These are phyloP conservation scores for Termitomyces sp. DNA, from an alignment of 768 basidiomycete species.

Conservation along the genomic window DNA sequence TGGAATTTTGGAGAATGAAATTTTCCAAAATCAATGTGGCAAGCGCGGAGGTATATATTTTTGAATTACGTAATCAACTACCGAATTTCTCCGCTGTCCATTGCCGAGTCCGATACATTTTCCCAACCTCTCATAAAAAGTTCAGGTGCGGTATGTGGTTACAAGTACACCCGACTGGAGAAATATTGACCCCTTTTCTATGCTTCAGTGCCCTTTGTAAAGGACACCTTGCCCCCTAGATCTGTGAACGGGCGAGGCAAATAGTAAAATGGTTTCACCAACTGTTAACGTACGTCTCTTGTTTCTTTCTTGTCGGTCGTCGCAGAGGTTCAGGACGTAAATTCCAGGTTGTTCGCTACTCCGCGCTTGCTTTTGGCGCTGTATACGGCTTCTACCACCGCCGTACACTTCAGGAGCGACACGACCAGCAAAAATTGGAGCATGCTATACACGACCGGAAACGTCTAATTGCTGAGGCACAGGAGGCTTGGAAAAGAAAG, in stretches of 20 bases:
- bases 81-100: constrained; percentile 40
- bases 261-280: constrained; percentile 63
- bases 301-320: background rate
- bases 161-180: background rate
- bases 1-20: no score
- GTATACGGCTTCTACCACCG: constrained; percentile 92
- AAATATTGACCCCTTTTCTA: background rate
- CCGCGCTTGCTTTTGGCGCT: constrained; percentile 83
- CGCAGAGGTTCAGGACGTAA: background rate
- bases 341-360: constrained; percentile 86
- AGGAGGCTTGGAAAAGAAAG: constrained; percentile 87
- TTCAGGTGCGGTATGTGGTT: constrained; percentile 25
- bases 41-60: background rate
- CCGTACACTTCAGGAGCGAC: constrained; percentile 78
- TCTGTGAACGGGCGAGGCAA: constrained; percentile 24
- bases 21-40: no score
- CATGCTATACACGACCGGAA: constrained; percentile 72
- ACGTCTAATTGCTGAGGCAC: constrained; percentile 78
- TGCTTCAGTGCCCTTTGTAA: constrained; percentile 5
- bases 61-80: constrained; percentile 33
- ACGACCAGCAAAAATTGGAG: constrained; percentile 74
- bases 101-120: constrained; percentile 20
- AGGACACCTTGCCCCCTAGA: constrained; percentile 23
- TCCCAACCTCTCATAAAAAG: constrained; percentile 27
- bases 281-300: constrained; percentile 65